phyloP scores from a whole-genome alignment of 2,329 filamentous ascomycete species.

The Hypoxylon sp. region DNA sequence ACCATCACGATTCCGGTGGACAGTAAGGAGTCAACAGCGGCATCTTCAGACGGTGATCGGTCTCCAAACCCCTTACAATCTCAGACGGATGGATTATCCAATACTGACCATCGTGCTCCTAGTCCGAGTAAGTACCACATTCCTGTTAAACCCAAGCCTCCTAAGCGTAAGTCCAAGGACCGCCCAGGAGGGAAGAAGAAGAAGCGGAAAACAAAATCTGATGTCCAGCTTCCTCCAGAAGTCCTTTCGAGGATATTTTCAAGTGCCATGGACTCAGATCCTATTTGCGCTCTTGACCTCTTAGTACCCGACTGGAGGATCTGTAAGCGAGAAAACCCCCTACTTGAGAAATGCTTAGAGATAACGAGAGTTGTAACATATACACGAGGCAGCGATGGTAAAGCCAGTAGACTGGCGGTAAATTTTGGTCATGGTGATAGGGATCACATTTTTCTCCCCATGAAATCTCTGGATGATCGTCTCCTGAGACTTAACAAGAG shows the following conservation, averaged over 20 bases:
- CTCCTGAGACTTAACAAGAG: conserved; percentile 25
- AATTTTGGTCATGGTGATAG: conserved; percentile 29
- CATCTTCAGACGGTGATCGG: background rate
- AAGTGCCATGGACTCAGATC: conserved; percentile 7
- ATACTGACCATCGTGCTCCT: background rate
- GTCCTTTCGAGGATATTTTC: conserved; percentile 21
- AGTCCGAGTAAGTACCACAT: background rate
- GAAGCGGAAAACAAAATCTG: background rate
- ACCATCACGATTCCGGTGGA: background rate
- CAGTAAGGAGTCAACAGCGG: background rate
- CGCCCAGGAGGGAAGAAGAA: background rate
- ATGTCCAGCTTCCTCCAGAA: conserved; percentile 15
- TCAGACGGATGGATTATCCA: background rate
- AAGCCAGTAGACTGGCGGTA: conserved; percentile 33
- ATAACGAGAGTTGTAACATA: conserved; percentile 45
- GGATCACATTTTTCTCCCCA: conserved; percentile 44
- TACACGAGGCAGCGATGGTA: conserved; percentile 15
- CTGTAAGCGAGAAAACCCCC: conserved; percentile 27
- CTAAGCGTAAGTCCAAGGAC: conserved; percentile 2
- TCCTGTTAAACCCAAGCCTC: background rate
- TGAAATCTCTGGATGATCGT: conserved; percentile 29
- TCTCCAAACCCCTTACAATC: background rate
- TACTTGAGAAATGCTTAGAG: conserved; percentile 11
- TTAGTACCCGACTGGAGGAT: conserved; percentile 47
- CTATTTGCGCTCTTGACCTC: conserved; percentile 43